Evolutionary conservation across 805 yeast species (phyloP).

Genomic region (Saccharomycopsis sp.): DNA sequence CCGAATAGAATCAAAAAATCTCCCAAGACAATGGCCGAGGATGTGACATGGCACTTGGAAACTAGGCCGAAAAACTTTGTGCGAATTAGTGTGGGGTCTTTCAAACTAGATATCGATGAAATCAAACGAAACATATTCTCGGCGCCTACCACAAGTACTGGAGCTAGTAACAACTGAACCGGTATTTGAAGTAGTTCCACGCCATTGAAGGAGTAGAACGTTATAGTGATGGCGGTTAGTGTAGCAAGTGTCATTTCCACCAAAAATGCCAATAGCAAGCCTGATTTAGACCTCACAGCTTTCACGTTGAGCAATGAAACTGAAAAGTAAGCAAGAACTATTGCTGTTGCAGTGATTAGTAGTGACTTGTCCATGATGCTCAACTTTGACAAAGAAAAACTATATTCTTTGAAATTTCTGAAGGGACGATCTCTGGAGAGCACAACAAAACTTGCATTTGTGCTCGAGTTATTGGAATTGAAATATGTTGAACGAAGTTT

Average conservation of each 20-base stretch:
- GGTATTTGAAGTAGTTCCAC: constrained; percentile 30
- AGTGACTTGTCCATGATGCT: constrained; percentile 24
- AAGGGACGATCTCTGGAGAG: background rate
- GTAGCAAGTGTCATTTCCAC: constrained; percentile 33
- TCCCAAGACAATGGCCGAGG: constrained; percentile 30
- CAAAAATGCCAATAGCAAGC: constrained; percentile 36
- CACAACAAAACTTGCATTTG: background rate
- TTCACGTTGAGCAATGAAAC: constrained; percentile 34
- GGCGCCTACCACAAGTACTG: constrained; percentile 34
- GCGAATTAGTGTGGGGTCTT: constrained; percentile 31
- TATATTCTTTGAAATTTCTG: constrained; percentile 5
- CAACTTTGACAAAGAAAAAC: constrained; percentile 22
- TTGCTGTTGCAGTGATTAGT: constrained; percentile 24
- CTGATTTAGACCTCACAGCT: constrained; percentile 37
- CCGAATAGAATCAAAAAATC: constrained; percentile 26
- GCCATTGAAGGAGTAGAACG: constrained; percentile 31
- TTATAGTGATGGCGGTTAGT: constrained; percentile 35
- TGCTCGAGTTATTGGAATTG: background rate
- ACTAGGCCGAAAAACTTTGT: constrained; percentile 32
- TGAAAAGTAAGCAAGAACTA: constrained; percentile 28
- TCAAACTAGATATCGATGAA: constrained; percentile 30
- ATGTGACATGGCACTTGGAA: constrained; percentile 29
- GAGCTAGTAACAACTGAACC: constrained; percentile 32
- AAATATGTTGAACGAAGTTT: constrained; percentile 16
- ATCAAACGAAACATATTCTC: constrained; percentile 43